Percentiles rank a stretch among this genome's conserved stretches.
phyloP scores from a whole-genome alignment of 1,139 yeast species.

The Diutina neorugosa region DNA sequence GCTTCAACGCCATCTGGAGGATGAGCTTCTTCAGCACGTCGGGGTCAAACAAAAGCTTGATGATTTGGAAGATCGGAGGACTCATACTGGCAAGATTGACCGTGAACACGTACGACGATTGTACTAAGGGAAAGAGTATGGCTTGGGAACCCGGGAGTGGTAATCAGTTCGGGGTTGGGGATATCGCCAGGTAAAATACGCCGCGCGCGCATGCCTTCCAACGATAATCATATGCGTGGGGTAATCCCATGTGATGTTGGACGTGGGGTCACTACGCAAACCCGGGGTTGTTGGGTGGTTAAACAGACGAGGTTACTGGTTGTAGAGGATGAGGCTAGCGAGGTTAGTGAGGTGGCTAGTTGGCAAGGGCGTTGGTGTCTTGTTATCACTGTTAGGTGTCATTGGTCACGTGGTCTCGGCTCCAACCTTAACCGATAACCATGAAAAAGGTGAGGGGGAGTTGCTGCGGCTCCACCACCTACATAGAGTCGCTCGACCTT shows the following conservation, averaged over 20 bases:
- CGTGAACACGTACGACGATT: neutral
- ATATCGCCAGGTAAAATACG: neutral
- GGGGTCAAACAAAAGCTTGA: conserved; percentile 27
- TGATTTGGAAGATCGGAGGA: conserved; percentile 8
- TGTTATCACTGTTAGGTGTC: no score
- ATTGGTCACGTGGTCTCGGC: no score
- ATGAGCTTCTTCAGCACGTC: conserved; percentile 27
- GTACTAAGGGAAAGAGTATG: neutral
- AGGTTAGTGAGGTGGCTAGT: no score
- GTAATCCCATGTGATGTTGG: neutral
- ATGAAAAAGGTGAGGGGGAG: no score
- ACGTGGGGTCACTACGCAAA: no score
- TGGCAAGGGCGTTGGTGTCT: no score
- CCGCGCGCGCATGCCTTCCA: neutral
- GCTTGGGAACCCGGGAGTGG: neutral
- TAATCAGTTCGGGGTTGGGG: neutral
- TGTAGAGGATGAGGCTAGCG: no score
- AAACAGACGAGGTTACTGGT: no score
- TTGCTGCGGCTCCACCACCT: no score
- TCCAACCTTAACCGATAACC: no score
- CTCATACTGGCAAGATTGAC: neutral
- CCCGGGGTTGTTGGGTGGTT: no score
- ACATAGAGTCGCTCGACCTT: no score
- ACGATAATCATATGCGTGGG: neutral
- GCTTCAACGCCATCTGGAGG: conserved; percentile 27